phyloP scores from a whole-genome alignment of 768 basidiomycete genomes.

The Paxillus rubicundulus region DNA sequence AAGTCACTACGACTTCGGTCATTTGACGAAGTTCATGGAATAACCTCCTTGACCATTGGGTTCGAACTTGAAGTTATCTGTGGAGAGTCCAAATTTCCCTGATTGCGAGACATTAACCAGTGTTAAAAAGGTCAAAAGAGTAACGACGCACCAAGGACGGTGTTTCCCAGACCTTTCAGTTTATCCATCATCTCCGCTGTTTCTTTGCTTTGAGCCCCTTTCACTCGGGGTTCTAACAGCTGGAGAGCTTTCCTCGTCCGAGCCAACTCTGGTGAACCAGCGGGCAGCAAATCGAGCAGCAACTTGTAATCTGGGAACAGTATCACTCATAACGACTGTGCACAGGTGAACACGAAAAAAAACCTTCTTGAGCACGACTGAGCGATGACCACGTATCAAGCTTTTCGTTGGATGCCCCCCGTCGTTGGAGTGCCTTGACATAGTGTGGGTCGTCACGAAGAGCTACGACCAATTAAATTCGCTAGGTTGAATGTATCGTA shows the following conservation, averaged over 20 bases:
- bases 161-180: constrained; percentile 90
- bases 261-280: constrained; percentile 47
- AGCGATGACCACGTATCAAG: constrained; percentile 83
- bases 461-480: constrained; percentile 44
- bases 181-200: constrained; percentile 91
- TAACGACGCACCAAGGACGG: constrained; percentile 63
- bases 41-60: constrained; percentile 96
- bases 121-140: neutral
- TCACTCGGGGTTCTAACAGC: constrained; percentile 62
- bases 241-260: constrained; percentile 50
- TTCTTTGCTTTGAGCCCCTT: constrained; percentile 79
- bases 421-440: constrained; percentile 82
- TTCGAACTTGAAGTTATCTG: constrained; percentile 95
- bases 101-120: neutral
- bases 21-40: constrained; percentile 79
- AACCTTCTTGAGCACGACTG: constrained; percentile 81
- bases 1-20: constrained; percentile 13
- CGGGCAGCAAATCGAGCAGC: constrained; percentile 62
- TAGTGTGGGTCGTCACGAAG: constrained; percentile 84
- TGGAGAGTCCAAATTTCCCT: constrained; percentile 94
- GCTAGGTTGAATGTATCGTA: neutral
- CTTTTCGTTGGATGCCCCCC: constrained; percentile 82
- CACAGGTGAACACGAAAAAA: neutral
- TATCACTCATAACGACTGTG: neutral
- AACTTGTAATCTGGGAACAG: constrained; percentile 65